A percentile compares a stretch with the other conserved stretches of the same genome.
Conservation (phyloP, 2,329 filamentous ascomycete genomes). For the Metarhizium guizhouense region DNA sequence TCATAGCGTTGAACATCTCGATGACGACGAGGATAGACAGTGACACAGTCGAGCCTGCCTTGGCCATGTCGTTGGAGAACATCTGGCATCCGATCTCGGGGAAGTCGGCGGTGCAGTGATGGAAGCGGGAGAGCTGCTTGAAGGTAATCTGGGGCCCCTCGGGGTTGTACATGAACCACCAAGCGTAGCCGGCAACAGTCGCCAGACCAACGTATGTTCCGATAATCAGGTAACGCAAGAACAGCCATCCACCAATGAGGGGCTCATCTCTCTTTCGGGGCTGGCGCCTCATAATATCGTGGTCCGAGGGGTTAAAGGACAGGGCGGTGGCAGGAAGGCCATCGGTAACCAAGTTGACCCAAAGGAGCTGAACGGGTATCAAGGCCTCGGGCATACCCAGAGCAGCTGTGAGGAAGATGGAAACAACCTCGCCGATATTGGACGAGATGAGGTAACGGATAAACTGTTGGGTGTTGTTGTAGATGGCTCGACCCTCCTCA, state of each 20-base stretch:
- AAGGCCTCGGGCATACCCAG: conserved; percentile 96
- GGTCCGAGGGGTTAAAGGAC: conserved; percentile 96
- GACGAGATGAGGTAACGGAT: conserved; percentile 98
- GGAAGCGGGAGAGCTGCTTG: conserved; percentile 85
- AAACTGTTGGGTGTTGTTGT: conserved; percentile 99
- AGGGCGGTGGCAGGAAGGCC: conserved; percentile 92
- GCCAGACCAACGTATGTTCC: conserved; percentile 90
- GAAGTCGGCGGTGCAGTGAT: conserved; percentile 80
- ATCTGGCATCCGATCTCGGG: conserved; percentile 86
- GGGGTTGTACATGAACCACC: conserved; percentile 98
- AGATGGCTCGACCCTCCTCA: conserved; percentile 95
- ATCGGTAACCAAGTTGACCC: conserved; percentile 98
- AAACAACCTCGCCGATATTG: conserved; percentile 98
- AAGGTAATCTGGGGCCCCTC: conserved; percentile 87
- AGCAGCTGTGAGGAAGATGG: conserved; percentile 94
- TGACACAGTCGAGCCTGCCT: conserved; percentile 86
- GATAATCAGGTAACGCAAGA: conserved; percentile 95
- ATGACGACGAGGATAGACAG: conserved; percentile 91
- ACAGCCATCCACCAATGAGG: conserved; percentile 90
- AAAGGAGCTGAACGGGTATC: conserved; percentile 92
- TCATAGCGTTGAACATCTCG: conserved; percentile 99
- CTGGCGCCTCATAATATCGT: conserved; percentile 91
- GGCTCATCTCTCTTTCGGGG: conserved; percentile 89
- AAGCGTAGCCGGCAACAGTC: conserved; percentile 95
- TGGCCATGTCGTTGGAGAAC: conserved; percentile 78